These are phyloP conservation scores for Pseudogymnoascus sp. DNA, from an alignment of 2,329 filamentous ascomycete genomes.

Conservation along the genomic window DNA sequence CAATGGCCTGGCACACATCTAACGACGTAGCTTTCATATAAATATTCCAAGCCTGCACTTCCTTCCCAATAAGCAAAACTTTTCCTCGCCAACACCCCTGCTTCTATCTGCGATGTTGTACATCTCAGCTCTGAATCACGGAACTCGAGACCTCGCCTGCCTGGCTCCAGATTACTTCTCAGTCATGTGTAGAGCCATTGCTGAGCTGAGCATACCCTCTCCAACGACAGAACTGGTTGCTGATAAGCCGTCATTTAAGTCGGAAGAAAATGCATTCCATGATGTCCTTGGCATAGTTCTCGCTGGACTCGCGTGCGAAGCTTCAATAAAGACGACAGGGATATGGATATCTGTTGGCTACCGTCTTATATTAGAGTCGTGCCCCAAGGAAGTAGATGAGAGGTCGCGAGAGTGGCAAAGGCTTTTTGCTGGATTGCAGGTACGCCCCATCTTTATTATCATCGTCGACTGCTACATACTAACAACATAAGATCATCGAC, in stretches of 20 bases:
- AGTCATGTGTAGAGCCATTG: constrained; percentile 32
- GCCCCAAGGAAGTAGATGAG: constrained; percentile 32
- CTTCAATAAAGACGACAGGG: constrained; percentile 34
- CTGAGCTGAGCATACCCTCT: constrained; percentile 32
- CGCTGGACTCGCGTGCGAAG: constrained; percentile 34
- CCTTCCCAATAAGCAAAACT: constrained; percentile 34
- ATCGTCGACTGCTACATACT: constrained; percentile 6
- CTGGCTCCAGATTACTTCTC: constrained; percentile 33
- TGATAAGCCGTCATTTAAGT: constrained; percentile 15
- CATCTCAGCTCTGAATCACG: constrained; percentile 29
- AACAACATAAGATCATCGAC: constrained; percentile 31
- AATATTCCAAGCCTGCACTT: constrained; percentile 38
- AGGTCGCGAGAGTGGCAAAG: constrained; percentile 33
- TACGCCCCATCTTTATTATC: neutral
- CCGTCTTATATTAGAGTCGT: constrained; percentile 34
- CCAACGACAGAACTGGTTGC: constrained; percentile 21
- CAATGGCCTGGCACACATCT: neutral
- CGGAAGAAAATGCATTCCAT: constrained; percentile 35
- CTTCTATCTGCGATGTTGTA: constrained; percentile 38
- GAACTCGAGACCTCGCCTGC: constrained; percentile 27
- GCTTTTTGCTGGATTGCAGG: constrained; percentile 30
- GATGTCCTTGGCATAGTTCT: constrained; percentile 35
- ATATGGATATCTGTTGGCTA: constrained; percentile 38
- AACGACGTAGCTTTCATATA: constrained; percentile 32
- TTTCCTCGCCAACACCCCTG: constrained; percentile 35